Evolutionary conservation across 768 basidiomycete genomes (phyloP).

Genomic region (Russula lepida): DNA sequence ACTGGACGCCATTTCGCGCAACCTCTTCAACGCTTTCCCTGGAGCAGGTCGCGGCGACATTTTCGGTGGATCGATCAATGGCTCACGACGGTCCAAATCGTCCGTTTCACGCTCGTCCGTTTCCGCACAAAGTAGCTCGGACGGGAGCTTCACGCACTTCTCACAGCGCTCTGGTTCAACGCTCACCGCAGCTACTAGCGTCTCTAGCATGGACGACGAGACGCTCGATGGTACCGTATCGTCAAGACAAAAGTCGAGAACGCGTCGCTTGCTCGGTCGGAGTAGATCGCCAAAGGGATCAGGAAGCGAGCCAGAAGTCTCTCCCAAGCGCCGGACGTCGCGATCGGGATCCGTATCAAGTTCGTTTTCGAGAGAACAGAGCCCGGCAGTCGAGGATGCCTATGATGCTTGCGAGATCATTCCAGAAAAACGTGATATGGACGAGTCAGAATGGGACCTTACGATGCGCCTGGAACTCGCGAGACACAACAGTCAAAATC

Average conservation of each 20-base stretch:
- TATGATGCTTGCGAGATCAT: constrained; percentile 30
- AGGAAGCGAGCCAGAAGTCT: constrained; percentile 25
- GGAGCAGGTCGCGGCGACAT: constrained; percentile 66
- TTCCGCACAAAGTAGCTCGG: constrained; percentile 61
- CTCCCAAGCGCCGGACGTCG: constrained; percentile 17
- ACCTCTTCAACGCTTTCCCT: constrained; percentile 68
- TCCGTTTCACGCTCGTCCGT: constrained; percentile 63
- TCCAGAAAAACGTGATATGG: constrained; percentile 35
- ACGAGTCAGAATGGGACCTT: constrained; percentile 70
- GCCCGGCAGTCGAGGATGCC: constrained; percentile 36
- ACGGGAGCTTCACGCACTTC: constrained; percentile 63
- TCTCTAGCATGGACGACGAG: constrained; percentile 56
- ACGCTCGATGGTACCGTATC: constrained; percentile 37
- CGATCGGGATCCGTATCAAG: constrained; percentile 28
- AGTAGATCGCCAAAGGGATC: constrained; percentile 37
- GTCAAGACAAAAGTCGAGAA: constrained; percentile 29
- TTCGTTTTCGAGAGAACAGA: constrained; percentile 39
- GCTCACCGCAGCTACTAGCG: constrained; percentile 51
- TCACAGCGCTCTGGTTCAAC: constrained; percentile 66
- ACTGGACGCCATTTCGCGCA: constrained; percentile 83
- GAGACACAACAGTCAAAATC: constrained; percentile 73
- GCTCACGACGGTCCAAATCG: constrained; percentile 63
- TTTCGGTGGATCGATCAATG: constrained; percentile 63
- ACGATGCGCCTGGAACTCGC: constrained; percentile 74
- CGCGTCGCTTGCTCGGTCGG: constrained; percentile 39